phyloP scores from a whole-genome alignment of 2,329 filamentous ascomycete genomes.

The Penicillium sp. region DNA sequence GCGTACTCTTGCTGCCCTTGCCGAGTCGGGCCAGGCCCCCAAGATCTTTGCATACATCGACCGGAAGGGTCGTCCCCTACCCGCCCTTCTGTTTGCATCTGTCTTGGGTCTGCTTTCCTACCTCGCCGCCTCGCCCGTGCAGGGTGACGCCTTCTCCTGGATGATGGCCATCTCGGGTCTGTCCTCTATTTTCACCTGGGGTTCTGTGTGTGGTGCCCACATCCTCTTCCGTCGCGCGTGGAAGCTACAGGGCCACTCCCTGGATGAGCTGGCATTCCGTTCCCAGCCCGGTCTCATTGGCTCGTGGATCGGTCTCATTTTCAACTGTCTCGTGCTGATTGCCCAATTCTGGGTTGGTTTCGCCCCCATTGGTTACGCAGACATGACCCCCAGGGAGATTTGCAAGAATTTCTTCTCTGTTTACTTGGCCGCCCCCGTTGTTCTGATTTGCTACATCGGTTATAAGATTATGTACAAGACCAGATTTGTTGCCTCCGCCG shows the following conservation, averaged over 20 bases:
- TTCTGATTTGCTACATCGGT: conserved; percentile 60
- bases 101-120: conserved; percentile 71
- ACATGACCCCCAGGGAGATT: conserved; percentile 47
- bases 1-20: conserved; percentile 82
- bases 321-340: conserved; percentile 73
- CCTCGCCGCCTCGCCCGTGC: conserved; percentile 63
- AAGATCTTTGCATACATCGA: conserved; percentile 76
- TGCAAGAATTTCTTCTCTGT: conserved; percentile 66
- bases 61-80: conserved; percentile 73
- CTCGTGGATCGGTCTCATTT: conserved; percentile 73
- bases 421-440: conserved; percentile 59
- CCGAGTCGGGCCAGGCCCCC: conserved; percentile 82
- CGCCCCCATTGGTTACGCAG: conserved; percentile 64
- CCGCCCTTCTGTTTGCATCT: conserved; percentile 68
- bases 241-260: conserved; percentile 64
- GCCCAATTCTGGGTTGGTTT: conserved; percentile 88
- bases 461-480: conserved; percentile 78
- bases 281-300: conserved; percentile 76
- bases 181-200: conserved; percentile 73
- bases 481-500: conserved; percentile 60
- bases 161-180: conserved; percentile 72
- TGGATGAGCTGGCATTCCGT: conserved; percentile 75
- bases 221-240: conserved; percentile 88
- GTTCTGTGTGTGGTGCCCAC: conserved; percentile 81
- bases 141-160: conserved; percentile 71